phyloP scores from a whole-genome alignment of 768 basidiomycete species.

The Hygrophorus russula region DNA sequence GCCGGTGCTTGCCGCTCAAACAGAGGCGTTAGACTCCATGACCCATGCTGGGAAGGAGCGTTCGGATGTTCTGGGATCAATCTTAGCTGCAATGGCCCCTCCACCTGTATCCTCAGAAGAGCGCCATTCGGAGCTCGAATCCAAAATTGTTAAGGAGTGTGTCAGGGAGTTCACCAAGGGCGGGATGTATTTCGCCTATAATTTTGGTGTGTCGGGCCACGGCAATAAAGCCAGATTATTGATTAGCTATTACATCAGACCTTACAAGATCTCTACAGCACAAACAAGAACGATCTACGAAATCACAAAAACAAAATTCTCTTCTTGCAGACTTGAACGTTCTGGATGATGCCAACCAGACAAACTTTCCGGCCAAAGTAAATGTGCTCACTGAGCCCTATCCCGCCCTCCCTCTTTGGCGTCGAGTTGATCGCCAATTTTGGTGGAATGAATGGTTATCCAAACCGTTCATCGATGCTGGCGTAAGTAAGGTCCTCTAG shows the following conservation, averaged over 20 bases:
- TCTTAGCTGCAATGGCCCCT: constrained; percentile 51
- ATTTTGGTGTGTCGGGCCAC: constrained; percentile 49
- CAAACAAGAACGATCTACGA: constrained; percentile 57
- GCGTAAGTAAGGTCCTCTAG: constrained; percentile 36
- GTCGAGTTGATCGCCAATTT: constrained; percentile 79
- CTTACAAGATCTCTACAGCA: constrained; percentile 76
- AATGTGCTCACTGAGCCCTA: constrained; percentile 61
- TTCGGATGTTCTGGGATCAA: constrained; percentile 40
- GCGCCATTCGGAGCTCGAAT: constrained; percentile 65
- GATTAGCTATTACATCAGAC: constrained; percentile 30
- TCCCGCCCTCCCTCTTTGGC: constrained; percentile 78
- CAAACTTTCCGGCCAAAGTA: constrained; percentile 19
- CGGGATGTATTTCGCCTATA: constrained; percentile 85
- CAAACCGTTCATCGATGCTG: constrained; percentile 78
- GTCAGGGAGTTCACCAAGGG: constrained; percentile 71
- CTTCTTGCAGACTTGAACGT: constrained; percentile 55
- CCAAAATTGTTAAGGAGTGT: constrained; percentile 72
- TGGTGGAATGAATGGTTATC: constrained; percentile 95
- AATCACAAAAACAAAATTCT: constrained; percentile 44
- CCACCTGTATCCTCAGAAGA: constrained; percentile 54
- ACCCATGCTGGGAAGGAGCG: constrained; percentile 38
- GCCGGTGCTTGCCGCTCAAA: constrained; percentile 9
- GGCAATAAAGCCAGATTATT: neutral
- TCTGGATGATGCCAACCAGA: constrained; percentile 15
- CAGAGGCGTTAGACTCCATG: constrained; percentile 29